Evolutionary conservation across 345 rosid species (phyloP).

Genomic region (Eucalyptus sp.): DNA sequence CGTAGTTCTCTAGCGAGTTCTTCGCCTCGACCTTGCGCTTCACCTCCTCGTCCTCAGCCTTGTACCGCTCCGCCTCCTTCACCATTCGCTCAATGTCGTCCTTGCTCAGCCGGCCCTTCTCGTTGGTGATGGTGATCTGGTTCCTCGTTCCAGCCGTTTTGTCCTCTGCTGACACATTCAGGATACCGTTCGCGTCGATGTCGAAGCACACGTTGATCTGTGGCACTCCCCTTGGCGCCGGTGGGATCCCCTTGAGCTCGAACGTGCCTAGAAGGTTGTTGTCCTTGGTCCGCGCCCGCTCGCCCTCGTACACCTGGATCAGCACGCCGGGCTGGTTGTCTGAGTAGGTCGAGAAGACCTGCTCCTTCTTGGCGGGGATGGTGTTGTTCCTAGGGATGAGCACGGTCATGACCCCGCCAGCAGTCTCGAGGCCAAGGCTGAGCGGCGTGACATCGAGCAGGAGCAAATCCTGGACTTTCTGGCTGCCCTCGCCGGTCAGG

Average conservation of each 20-base stretch:
- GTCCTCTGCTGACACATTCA: conserved; percentile 14
- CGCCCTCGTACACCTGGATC: conserved; percentile 24
- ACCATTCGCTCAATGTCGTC: conserved; percentile 23
- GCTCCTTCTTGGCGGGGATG: conserved; percentile 19
- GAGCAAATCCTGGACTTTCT: conserved; percentile 21
- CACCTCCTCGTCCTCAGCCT: conserved; percentile 17
- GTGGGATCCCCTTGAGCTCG: conserved; percentile 17
- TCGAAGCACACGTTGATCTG: conserved; percentile 15
- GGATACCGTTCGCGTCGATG: conserved; percentile 13
- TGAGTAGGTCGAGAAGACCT: conserved; percentile 19
- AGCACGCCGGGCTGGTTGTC: conserved; percentile 14
- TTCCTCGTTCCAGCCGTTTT: conserved; percentile 16
- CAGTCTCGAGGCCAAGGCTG: conserved; percentile 20
- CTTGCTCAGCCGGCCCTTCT: conserved; percentile 21
- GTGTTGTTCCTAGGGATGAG: conserved; percentile 20
- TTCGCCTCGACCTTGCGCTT: conserved; percentile 22
- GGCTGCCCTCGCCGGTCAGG: conserved; percentile 4
- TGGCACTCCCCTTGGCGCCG: conserved; percentile 19
- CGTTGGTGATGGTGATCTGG: conserved; percentile 19
- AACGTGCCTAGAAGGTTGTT: conserved; percentile 15
- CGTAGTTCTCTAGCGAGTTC: conserved; percentile 14
- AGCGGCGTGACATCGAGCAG: conserved; percentile 20
- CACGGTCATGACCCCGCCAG: conserved; percentile 13
- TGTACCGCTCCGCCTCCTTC: conserved; percentile 20
- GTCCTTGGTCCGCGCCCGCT: conserved; percentile 16